Evolutionary conservation across 495 filamentous ascomycete species (phyloP).

Genomic region (Aspergillus panamensis): DNA sequence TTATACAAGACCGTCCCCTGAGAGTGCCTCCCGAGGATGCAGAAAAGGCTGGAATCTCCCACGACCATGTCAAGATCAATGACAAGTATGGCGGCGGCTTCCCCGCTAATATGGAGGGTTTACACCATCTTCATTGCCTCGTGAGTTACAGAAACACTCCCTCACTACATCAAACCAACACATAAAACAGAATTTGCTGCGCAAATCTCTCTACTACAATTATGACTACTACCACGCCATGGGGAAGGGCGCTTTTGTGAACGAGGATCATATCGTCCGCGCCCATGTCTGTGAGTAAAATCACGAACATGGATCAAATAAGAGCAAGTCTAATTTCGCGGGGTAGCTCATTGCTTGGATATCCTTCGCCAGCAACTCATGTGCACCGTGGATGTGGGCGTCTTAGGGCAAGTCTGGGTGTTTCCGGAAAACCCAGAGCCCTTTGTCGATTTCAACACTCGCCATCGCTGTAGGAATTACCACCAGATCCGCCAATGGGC

Average conservation of each 20-base stretch:
- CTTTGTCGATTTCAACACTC: slow-evolving; percentile 54
- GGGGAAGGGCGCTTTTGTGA: slow-evolving; percentile 47
- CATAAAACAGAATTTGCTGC: slow-evolving; percentile 45
- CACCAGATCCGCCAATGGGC: slow-evolving; percentile 51
- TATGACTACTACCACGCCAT: slow-evolving; percentile 51
- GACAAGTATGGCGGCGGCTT: slow-evolving; percentile 52
- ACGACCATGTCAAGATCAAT: slow-evolving; percentile 49
- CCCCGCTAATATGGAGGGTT: slow-evolving; percentile 52
- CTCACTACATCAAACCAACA: not conserved
- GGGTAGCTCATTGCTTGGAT: slow-evolving; percentile 51
- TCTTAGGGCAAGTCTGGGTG: slow-evolving; percentile 54
- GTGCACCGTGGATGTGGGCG: slow-evolving; percentile 51
- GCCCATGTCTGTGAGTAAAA: slow-evolving; percentile 44
- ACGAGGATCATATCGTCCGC: slow-evolving; percentile 46
- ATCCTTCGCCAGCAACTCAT: slow-evolving; percentile 54
- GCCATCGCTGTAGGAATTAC: slow-evolving; percentile 54
- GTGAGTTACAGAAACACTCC: slow-evolving; percentile 22
- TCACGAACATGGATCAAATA: not conserved
- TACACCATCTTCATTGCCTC: slow-evolving; percentile 58
- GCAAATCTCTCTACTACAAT: slow-evolving; percentile 54
- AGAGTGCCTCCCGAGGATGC: slow-evolving; percentile 38
- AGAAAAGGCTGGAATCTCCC: slow-evolving; percentile 36
- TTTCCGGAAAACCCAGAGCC: slow-evolving; percentile 39
- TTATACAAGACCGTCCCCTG: slow-evolving; percentile 34
- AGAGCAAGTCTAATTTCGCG: not conserved